phyloP scores from a whole-genome alignment of 2,329 filamentous ascomycete species.

The Calonectria multiphialidica region DNA sequence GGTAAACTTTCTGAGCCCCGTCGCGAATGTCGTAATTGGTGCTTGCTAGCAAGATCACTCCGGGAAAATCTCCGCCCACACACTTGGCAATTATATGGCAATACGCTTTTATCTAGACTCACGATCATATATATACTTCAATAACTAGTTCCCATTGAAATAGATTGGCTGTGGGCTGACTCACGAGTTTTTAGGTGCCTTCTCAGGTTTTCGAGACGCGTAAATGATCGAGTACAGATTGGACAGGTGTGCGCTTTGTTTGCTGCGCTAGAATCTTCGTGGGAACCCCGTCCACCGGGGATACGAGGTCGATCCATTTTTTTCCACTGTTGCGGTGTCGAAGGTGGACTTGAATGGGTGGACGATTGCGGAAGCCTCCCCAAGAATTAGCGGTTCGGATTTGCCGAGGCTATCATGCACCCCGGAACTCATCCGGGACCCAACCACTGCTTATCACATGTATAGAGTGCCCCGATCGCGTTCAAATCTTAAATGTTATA shows the following conservation, averaged over 20 bases:
- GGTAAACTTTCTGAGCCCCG: not conserved
- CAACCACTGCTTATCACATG: too few species aligned
- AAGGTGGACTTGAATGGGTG: not conserved
- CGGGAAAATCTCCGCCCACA: not conserved
- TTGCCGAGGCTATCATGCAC: not conserved
- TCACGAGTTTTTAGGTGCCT: conserved; percentile 7
- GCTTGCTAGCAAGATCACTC: not conserved
- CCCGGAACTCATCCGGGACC: not conserved
- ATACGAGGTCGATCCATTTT: not conserved
- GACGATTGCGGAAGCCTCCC: not conserved
- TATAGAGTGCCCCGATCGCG: too few species aligned
- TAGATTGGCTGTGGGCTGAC: not conserved
- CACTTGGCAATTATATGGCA: not conserved
- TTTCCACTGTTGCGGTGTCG: not conserved
- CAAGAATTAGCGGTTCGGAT: not conserved
- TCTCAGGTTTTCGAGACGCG: conserved; percentile 7
- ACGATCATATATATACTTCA: not conserved
- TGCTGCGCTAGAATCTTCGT: not conserved
- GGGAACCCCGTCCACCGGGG: not conserved
- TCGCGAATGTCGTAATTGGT: not conserved
- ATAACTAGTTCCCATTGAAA: too few species aligned
- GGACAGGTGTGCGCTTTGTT: not conserved
- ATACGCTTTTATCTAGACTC: not conserved
- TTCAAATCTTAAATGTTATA: too few species aligned
- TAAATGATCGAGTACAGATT: conserved; percentile 5